phyloP scores from a whole-genome alignment of 75 land plant genomes.

The Sequoiadendron giganteum region DNA sequence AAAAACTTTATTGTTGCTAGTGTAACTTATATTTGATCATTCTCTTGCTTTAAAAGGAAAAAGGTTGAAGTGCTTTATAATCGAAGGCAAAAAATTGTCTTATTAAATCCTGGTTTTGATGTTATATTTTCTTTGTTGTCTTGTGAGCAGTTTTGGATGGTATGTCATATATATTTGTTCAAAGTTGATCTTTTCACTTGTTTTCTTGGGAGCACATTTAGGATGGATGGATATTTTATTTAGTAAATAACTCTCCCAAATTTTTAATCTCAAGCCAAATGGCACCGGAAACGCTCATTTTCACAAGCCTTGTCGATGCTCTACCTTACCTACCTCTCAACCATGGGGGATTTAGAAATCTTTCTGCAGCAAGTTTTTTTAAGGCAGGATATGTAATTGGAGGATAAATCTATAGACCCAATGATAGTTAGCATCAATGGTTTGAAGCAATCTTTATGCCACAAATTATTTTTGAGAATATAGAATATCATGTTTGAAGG shows the following conservation, averaged over 20 bases:
- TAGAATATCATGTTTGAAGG: no score
- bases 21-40: neutral
- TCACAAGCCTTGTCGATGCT: neutral
- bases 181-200: no score
- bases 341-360: neutral
- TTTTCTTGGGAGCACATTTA: no score
- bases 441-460: no score
- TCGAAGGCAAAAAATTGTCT: neutral
- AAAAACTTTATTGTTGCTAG: no score
- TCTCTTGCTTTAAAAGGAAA: neutral
- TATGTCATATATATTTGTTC: no score
- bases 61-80: neutral
- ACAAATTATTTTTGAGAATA: no score
- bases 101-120: neutral
- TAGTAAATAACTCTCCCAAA: no score
- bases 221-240: no score
- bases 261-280: no score
- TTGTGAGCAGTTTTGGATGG: neutral
- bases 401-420: neutral
- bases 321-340: neutral
- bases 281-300: neutral
- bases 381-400: neutral
- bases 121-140: neutral
- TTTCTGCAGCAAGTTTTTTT: neutral
- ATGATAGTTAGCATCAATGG: no score